Conservation (phyloP, 2,329 filamentous ascomycete genomes). For the Byssothecium circinans region DNA sequence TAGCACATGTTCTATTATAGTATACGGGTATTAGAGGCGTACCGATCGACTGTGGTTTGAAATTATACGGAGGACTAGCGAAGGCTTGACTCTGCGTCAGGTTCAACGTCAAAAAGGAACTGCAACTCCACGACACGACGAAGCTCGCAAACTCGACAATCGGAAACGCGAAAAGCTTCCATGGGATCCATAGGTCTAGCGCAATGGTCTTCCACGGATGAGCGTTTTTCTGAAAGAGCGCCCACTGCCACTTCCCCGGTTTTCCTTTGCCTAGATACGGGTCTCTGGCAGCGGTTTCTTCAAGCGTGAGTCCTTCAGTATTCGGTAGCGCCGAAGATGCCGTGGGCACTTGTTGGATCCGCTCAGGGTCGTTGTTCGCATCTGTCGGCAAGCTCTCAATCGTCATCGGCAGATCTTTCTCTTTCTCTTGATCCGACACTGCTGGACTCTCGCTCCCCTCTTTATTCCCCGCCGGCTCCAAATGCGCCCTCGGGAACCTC, state of each 20-base stretch:
- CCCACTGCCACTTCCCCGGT: constrained; percentile 60
- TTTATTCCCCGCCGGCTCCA: constrained; percentile 21
- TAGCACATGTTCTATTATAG: background rate
- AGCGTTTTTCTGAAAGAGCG: constrained; percentile 53
- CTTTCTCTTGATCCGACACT: constrained; percentile 10
- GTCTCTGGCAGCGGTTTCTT: constrained; percentile 51
- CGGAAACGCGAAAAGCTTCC: constrained; percentile 63
- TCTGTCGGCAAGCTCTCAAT: constrained; percentile 14
- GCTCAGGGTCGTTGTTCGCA: constrained; percentile 19
- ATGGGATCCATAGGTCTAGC: constrained; percentile 62
- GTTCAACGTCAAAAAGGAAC: constrained; percentile 61
- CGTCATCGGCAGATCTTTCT: constrained; percentile 22
- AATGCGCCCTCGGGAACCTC: constrained; percentile 56
- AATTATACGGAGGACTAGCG: constrained; percentile 58
- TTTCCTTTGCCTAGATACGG: constrained; percentile 59
- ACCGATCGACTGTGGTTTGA: constrained; percentile 51
- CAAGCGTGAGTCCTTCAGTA: constrained; percentile 25
- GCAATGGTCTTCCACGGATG: constrained; percentile 52
- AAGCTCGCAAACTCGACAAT: constrained; percentile 66
- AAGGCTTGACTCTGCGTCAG: constrained; percentile 61
- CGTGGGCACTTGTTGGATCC: constrained; percentile 29
- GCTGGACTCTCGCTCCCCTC: background rate
- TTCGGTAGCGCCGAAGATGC: constrained; percentile 19
- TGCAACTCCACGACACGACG: constrained; percentile 62
- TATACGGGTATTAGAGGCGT: too few species aligned